phyloP scores from a whole-genome alignment of 2,329 filamentous ascomycete species.

The Penicillium sp. region DNA sequence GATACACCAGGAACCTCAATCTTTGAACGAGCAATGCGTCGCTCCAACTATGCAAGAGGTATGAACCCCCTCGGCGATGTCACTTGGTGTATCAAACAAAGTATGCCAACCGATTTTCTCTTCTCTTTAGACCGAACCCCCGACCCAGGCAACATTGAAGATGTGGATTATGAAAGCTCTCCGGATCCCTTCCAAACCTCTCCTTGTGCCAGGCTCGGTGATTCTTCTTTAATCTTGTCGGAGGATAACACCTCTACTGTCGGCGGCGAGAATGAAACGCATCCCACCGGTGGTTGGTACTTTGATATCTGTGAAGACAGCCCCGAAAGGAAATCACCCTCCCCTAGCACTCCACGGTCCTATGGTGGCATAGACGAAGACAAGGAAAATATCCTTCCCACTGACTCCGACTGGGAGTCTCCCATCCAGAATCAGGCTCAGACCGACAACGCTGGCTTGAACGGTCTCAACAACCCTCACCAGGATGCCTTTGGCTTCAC shows the following conservation, averaged over 20 bases:
- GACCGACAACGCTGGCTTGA: neutral
- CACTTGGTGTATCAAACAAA: neutral
- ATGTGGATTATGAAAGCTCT: neutral
- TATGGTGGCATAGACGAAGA: neutral
- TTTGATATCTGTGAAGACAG: slow-evolving; percentile 9
- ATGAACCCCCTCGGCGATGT: neutral
- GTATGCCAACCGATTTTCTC: neutral
- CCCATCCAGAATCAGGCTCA: neutral
- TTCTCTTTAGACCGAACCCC: neutral
- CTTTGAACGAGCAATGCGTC: neutral
- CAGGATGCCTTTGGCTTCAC: neutral
- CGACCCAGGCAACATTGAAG: neutral
- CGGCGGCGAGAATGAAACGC: neutral
- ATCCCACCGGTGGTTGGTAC: neutral
- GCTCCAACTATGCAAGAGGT: neutral
- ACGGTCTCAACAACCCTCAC: neutral
- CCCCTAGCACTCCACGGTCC: neutral
- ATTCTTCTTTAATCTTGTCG: neutral
- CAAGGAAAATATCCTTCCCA: slow-evolving; percentile 3
- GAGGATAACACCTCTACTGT: neutral
- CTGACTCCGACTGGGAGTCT: neutral
- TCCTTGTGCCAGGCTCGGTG: neutral
- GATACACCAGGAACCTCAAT: neutral
- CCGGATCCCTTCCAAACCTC: neutral
- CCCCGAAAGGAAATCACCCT: neutral